phyloP scores from a whole-genome alignment of 805 yeast species.

The Priceomyces medius region DNA sequence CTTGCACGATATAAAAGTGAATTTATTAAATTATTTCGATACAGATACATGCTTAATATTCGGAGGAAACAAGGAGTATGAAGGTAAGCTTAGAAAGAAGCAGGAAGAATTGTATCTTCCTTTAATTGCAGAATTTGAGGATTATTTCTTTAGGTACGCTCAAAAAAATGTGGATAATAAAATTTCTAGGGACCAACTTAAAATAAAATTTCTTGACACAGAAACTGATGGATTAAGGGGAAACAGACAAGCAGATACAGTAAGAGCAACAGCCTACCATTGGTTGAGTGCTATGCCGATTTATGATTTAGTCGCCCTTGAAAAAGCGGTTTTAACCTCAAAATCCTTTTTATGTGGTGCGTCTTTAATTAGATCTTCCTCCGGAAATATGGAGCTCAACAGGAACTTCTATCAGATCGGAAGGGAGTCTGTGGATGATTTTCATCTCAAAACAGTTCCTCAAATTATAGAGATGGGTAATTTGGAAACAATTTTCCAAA shows the following conservation, averaged over 20 bases:
- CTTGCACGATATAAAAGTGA: slow-evolving; percentile 53
- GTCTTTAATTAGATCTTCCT: slow-evolving; percentile 54
- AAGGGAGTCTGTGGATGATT: slow-evolving; percentile 27
- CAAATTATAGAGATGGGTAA: slow-evolving; percentile 76
- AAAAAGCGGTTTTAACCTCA: slow-evolving; percentile 80
- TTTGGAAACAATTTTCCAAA: slow-evolving; percentile 81
- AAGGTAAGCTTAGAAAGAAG: slow-evolving; percentile 74
- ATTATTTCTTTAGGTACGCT: slow-evolving; percentile 47
- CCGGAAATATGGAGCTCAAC: slow-evolving; percentile 17
- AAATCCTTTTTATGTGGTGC: slow-evolving; percentile 86
- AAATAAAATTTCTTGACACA: slow-evolving; percentile 67
- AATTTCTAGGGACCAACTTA: slow-evolving; percentile 27
- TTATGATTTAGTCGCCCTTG: slow-evolving; percentile 86
- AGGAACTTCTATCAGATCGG: slow-evolving; percentile 34
- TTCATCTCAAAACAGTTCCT: slow-evolving; percentile 50
- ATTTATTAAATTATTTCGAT: slow-evolving; percentile 79
- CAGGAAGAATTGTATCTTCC: slow-evolving; percentile 81
- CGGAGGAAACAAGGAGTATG: slow-evolving; percentile 77
- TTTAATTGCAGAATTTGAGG: slow-evolving; percentile 64
- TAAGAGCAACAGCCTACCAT: slow-evolving; percentile 57
- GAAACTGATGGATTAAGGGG: slow-evolving; percentile 82
- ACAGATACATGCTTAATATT: slow-evolving; percentile 91
- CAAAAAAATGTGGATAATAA: slow-evolving; percentile 24
- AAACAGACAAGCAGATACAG: slow-evolving; percentile 62
- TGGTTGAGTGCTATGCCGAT: slow-evolving; percentile 64